Conservation (phyloP, 495 filamentous ascomycete genomes). For the Podospora australis region DNA sequence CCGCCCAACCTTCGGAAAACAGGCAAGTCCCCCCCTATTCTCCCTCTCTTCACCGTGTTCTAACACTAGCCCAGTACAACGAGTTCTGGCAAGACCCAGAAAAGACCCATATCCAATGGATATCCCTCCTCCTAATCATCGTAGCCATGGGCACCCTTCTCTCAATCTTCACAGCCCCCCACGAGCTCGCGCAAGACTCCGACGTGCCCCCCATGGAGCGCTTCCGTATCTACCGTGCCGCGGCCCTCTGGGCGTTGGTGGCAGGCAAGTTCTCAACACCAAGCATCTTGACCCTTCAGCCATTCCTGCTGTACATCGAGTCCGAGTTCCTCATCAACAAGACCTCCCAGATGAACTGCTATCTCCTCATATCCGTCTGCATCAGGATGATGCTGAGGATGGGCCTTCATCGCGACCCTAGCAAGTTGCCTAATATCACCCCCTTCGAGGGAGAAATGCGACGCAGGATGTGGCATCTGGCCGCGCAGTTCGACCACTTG, state of each 20-base stretch:
- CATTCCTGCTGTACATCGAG: constrained; percentile 42
- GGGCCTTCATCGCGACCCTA: constrained; percentile 52
- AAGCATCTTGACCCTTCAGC: constrained; percentile 39
- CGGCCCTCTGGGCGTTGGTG: constrained; percentile 35
- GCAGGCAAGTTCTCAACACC: constrained; percentile 43
- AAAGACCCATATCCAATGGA: constrained; percentile 33
- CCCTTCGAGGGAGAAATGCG: constrained; percentile 51
- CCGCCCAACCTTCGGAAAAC: constrained; percentile 36
- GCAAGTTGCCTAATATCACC: constrained; percentile 42
- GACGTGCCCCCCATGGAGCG: constrained; percentile 26
- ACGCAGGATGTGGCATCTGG: constrained; percentile 47
- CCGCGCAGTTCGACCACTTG: constrained; percentile 45
- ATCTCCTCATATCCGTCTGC: constrained; percentile 40
- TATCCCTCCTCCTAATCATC: constrained; percentile 40
- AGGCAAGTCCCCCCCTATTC: not conserved
- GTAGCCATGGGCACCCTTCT: constrained; percentile 36
- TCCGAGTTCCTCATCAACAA: constrained; percentile 40
- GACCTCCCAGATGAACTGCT: constrained; percentile 40
- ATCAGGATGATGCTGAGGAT: constrained; percentile 49
- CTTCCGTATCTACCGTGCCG: constrained; percentile 31
- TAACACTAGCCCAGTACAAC: constrained; percentile 32
- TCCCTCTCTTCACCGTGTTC: not conserved
- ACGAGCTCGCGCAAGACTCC: constrained; percentile 32
- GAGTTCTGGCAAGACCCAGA: constrained; percentile 40
- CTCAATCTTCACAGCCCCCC: constrained; percentile 30